Percentiles rank a stretch among this genome's conserved stretches.
Conservation (phyloP, 192 early-diverging fungal species). For the Kappamyces sp. region DNA sequence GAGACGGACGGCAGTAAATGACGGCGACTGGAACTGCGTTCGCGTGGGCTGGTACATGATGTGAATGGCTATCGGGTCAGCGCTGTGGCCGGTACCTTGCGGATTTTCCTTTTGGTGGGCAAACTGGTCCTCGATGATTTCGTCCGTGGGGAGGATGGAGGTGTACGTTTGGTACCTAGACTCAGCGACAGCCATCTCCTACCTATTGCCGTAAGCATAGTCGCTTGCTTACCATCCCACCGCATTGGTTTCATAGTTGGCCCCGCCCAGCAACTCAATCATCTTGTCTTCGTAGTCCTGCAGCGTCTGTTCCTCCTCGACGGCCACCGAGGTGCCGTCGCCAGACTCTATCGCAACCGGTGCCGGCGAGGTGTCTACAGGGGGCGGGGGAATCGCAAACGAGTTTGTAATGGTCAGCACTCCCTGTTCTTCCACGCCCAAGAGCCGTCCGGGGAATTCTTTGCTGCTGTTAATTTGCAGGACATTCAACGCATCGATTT, state of each 20-base stretch:
- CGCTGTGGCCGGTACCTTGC: conserved; percentile 23
- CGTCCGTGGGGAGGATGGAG: conserved; percentile 83
- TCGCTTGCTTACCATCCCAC: conserved; percentile 70
- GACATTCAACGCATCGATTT: too few species aligned
- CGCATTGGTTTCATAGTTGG: conserved; percentile 93
- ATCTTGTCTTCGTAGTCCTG: conserved; percentile 88
- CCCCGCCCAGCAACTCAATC: conserved; percentile 85
- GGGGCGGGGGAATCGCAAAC: too few species aligned
- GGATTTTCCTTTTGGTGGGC: conserved; percentile 83
- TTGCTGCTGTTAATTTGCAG: too few species aligned
- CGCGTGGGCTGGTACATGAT: conserved; percentile 89
- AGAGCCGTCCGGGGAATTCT: conserved; percentile 20
- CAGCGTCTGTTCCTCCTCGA: conserved; percentile 34
- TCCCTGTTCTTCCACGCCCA: too few species aligned
- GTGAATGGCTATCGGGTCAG: conserved; percentile 56
- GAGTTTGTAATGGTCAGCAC: too few species aligned
- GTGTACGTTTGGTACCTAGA: conserved; percentile 74
- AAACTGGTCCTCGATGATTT: conserved; percentile 83
- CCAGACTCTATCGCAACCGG: background rate
- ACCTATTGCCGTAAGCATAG: too few species aligned
- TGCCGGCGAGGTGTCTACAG: too few species aligned
- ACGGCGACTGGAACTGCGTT: conserved; percentile 73
- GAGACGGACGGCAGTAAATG: conserved; percentile 82
- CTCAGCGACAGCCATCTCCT: background rate
- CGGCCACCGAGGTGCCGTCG: conserved; percentile 12